Evolutionary conservation across 2,329 filamentous ascomycete species (phyloP), one percentile per base, ranked within the genome.

Genomic region (Cytospora piceae): DNA sequence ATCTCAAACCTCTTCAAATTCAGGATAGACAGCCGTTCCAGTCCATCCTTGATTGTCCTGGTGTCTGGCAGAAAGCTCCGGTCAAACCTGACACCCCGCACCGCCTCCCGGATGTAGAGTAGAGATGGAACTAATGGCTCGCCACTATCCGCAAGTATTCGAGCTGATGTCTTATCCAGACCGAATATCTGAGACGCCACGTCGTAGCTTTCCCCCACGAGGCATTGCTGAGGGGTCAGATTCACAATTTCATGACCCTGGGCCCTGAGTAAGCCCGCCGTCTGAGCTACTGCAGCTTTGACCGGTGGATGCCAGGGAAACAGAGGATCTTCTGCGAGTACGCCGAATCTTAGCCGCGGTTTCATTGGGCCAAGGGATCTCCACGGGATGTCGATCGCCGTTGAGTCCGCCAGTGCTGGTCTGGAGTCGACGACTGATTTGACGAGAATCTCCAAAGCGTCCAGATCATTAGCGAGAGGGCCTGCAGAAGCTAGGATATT

Each of bases 241-340:
- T 29, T 17, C 3, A 68, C 27, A 24, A 65, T 24, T 14, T 67
- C 61, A 39, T 68, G 67, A 15, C 67, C 67, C 1, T 63, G 59
- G 12, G 37, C n/a, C 3, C 46, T 46, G 2, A 68, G 61, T 7
- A 59, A 17, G 31, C 31, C 42, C 15, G 32, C 61, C 3, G 58
- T 63, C 4, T 56, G 32, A 11, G 57, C 51, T 12, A 67, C 27
- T 4, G 60, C 51, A 12, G 53, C 54, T 42, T 54, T 63, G 7
- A 70, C 64, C 2, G 67, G 61, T 8, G 66, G 68, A 22, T 71
- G 67, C 3, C 67, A 42, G 4, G 66, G 68, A 37, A 68, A 68
- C 2, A 68, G 31, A 0, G 67, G 65, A 27, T 70, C 69, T 39
- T 68, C 67, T 5, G 66, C 60, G 6, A 70, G 46, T 11, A 70